phyloP scores from a whole-genome alignment of 179 eudicot species.

The Vitellaria paradoxa region DNA sequence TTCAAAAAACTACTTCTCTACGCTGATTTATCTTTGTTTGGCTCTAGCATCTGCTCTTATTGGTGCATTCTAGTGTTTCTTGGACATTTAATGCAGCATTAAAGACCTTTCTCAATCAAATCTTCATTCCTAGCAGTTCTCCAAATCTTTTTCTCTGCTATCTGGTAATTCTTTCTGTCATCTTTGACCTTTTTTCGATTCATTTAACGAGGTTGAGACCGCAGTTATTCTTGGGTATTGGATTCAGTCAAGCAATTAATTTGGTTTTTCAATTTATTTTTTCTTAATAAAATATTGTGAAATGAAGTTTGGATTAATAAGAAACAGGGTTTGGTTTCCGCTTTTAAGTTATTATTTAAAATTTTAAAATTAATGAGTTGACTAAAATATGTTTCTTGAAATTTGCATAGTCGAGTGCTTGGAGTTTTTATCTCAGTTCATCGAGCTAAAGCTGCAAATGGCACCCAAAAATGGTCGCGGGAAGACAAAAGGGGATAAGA shows the following conservation, averaged over 20 bases:
- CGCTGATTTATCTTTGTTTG: background rate
- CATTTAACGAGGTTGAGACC: background rate
- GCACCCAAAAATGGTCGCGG: conserved; percentile 92
- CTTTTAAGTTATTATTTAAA: too few species aligned
- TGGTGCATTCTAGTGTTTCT: background rate
- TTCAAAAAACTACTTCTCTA: background rate
- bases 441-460: conserved; percentile 35
- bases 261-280: background rate
- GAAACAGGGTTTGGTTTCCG: too few species aligned
- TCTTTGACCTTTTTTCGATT: background rate
- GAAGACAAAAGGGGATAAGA: conserved; percentile 84
- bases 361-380: too few species aligned
- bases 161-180: conserved; percentile 12
- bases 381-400: background rate
- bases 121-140: background rate
- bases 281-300: too few species aligned
- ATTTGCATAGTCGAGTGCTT: background rate
- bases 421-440: background rate
- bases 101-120: conserved; percentile 21
- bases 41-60: background rate
- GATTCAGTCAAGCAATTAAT: background rate
- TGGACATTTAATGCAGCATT: conserved; percentile 30
- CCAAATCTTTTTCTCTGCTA: conserved; percentile 6
- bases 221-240: background rate
- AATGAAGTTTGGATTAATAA: too few species aligned